Percentiles rank a stretch among this genome's conserved stretches.
phyloP scores from a whole-genome alignment of 495 filamentous ascomycete genomes.

The Parmelia sp. region DNA sequence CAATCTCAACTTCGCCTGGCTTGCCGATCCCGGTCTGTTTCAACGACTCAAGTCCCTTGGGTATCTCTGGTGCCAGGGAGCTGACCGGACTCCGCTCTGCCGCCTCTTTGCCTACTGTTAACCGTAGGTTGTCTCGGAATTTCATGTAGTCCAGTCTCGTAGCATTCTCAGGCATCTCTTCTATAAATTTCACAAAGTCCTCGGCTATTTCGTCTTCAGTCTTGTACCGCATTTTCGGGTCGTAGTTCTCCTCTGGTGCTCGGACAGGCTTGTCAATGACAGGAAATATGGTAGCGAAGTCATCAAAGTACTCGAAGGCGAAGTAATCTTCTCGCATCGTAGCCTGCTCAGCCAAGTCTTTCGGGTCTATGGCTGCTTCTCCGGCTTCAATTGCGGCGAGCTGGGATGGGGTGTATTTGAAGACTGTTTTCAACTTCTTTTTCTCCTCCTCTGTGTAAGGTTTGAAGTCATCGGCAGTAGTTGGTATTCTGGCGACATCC shows the following conservation, averaged over 20 bases:
- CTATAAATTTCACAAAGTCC: conserved; percentile 52
- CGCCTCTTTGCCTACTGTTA: conserved; percentile 48
- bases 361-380: conserved; percentile 71
- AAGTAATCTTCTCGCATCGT: conserved; percentile 63
- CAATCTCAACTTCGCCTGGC: conserved; percentile 34
- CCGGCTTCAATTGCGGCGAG: conserved; percentile 79
- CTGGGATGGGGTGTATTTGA: conserved; percentile 79
- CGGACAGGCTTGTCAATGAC: conserved; percentile 63
- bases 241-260: conserved; percentile 47
- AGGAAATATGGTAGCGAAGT: conserved; percentile 70
- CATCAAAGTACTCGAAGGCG: conserved; percentile 71
- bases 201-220: conserved; percentile 48
- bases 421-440: conserved; percentile 53
- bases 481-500: conserved; percentile 19
- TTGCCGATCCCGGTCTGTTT: conserved; percentile 13
- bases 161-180: conserved; percentile 45
- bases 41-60: conserved; percentile 29
- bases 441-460: conserved; percentile 66
- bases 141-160: conserved; percentile 40
- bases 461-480: conserved; percentile 44
- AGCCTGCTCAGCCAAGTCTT: conserved; percentile 69
- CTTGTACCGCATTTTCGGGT: conserved; percentile 58
- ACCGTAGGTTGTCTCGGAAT: conserved; percentile 41
- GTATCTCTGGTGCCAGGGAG: conserved; percentile 43
- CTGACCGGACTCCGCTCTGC: conserved; percentile 44